Evolutionary conservation across 192 early-diverging fungal genomes (phyloP), one percentile per base, ranked within the genome.

Genomic region (Cetraspora pellucida): DNA sequence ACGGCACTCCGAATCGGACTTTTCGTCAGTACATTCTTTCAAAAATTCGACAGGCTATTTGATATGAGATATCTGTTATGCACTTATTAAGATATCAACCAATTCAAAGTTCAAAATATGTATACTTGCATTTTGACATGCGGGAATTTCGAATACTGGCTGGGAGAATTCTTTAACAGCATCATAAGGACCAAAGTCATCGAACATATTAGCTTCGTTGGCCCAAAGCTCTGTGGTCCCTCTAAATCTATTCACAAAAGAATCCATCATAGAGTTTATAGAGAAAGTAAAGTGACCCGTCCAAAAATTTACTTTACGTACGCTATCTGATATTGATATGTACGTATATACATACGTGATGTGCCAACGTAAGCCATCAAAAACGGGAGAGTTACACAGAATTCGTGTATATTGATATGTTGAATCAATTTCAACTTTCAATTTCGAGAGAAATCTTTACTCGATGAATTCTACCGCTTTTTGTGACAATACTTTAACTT

Each of bases 11-110:
- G 91, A 87, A 28, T 86, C 91, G 16, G 93, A 90, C 70, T 83
- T 82, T 52, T 87, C 88, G 74, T 92, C 90, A 3, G 93, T 97
- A 78, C 93, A 90, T 64, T 90, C 84, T 84, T 93, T 88, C 80
- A 96, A 82, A 77, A 97, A 97, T 50, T 90, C 91, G 13, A 93
- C 87, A 28, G 96, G 97, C 93, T 98, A 55, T 45, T 47, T 11
- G 59, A 37, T 19, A 31, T 72, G 54, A n/a, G 28, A 11, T 72
- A 31, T 19, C 23, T 21, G 30, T 28, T 37, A 37, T 37, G 37
- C 37, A 37, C 37, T 37, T 37, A 19, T 11, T 14, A 17, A 25
- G 25, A 79, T 31, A 37, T 30, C 6, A 50, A 19, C 31, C 13
- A 54, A 50, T 2, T 21, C 9, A 31, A 19, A 61, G 13, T 47